Base-by-base conservation (phyloP, 805 yeast species). In the Clavispora asparagi region DNA sequence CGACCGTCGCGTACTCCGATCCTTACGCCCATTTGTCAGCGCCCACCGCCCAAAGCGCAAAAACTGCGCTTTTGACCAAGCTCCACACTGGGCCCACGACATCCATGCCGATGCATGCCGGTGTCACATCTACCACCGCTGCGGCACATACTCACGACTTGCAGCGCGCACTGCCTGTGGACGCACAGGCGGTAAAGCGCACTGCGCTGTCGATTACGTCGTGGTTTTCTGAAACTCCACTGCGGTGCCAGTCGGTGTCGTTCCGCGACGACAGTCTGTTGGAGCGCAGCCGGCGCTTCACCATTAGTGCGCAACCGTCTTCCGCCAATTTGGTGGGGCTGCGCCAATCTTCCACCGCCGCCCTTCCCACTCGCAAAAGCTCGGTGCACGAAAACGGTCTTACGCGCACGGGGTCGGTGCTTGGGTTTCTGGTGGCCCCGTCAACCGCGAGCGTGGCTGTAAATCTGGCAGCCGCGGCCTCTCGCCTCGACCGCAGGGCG, bases 231-330 rank as follows among this genome's bases (percentile, higher is more conserved):
- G 40, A 37, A 12, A 26, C 35, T 11, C 41, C 29, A 10, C 40
- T 14, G 23, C 45, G 50, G 10, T 43, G 46, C 27, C 51, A 47
- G 48, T 47, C 61, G 13, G 74, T 69, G 16, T 65, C 72, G 6
- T 71, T 71, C 46, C 62, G 65, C 26, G 73, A 67, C 43, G 52
- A 59, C 38, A 68, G 67, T 40, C 53, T 51, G 19, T 67, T 60
- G 43, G 77, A 71, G 39, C 58, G 68, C 38, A 55, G 67, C 11
- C 54, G 76, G 40, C 53, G 77, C 29, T 71, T 71, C 54, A 70
- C 76, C 9, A 71, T 71, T 19, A 62, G 70, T 7, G 72, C 77
- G 2, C 74, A 71, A 45, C 77, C 77, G 4, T 70, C 73, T 29
- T 47, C 65, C 8, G 63, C 58, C 9, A 67, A 61, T 43, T 45